Evolutionary conservation across 2,329 filamentous ascomycete genomes (phyloP).

Genomic region (Didymella segeticola): DNA sequence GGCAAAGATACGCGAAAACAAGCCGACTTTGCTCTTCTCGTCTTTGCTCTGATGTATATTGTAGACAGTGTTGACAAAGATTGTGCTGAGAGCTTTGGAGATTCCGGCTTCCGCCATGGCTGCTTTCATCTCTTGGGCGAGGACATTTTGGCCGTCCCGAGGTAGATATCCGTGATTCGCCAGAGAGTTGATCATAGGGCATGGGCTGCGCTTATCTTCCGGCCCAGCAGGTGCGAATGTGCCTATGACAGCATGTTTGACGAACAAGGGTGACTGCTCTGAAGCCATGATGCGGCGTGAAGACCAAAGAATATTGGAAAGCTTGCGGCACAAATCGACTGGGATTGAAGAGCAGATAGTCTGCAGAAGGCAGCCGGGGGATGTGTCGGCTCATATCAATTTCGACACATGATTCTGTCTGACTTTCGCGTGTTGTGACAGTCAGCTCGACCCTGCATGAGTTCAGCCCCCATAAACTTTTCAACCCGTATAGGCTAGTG

Average conservation of each 20-base stretch:
- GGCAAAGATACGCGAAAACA: not conserved
- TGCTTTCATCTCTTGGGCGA: constrained; percentile 7
- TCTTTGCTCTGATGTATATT: constrained; percentile 5
- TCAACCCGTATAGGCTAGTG: constrained; percentile 4
- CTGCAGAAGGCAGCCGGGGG: not conserved
- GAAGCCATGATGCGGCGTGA: not conserved
- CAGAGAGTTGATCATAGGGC: constrained; percentile 48
- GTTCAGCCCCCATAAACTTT: not conserved
- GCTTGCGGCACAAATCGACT: not conserved
- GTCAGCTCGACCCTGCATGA: constrained; percentile 8
- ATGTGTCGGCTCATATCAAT: not conserved
- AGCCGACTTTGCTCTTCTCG: not conserved
- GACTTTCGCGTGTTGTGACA: not conserved
- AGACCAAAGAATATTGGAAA: not conserved
- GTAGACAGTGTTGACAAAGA: constrained; percentile 14
- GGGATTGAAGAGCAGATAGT: too few species aligned
- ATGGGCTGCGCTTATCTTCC: constrained; percentile 28
- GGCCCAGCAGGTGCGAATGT: constrained; percentile 5
- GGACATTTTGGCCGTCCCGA: constrained; percentile 29
- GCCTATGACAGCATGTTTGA: constrained; percentile 2
- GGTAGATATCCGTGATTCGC: constrained; percentile 51
- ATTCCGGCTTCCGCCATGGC: constrained; percentile 9
- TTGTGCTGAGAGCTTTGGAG: not conserved
- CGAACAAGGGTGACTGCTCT: constrained; percentile 1
- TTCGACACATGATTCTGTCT: not conserved